Conservation (phyloP, 2,329 filamentous ascomycete genomes). For the Davidsoniella australis region DNA sequence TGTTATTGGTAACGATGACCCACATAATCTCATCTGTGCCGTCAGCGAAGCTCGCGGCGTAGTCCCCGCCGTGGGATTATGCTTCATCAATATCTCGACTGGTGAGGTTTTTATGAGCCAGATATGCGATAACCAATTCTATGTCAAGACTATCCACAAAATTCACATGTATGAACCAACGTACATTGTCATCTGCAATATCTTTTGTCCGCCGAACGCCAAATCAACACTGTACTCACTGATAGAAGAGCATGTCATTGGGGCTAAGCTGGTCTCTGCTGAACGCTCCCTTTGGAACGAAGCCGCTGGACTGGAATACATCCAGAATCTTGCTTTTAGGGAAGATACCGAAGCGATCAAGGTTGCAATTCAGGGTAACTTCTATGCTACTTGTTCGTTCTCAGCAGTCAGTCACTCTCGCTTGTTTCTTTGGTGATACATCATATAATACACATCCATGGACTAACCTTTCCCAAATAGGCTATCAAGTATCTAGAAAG, state of each 20-base stretch:
- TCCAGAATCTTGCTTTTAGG: constrained; percentile 60
- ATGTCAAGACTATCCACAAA: constrained; percentile 75
- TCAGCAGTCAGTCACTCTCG: constrained; percentile 46
- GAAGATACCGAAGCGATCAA: constrained; percentile 71
- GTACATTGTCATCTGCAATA: constrained; percentile 60
- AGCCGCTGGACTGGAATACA: constrained; percentile 54
- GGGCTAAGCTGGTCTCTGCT: constrained; percentile 36
- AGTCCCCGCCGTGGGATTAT: constrained; percentile 66
- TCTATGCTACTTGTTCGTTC: constrained; percentile 70
- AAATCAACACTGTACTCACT: constrained; percentile 60
- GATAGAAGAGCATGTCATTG: constrained; percentile 52
- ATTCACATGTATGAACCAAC: constrained; percentile 65
- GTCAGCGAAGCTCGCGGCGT: constrained; percentile 77
- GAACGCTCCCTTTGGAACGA: constrained; percentile 79
- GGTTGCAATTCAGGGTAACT: constrained; percentile 64
- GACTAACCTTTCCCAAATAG: constrained; percentile 26
- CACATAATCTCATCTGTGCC: constrained; percentile 70
- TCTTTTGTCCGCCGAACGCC: constrained; percentile 44
- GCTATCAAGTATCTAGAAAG: constrained; percentile 66
- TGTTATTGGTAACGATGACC: constrained; percentile 28
- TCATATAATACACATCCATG: not conserved
- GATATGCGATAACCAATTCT: constrained; percentile 85
- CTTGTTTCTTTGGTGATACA: not conserved
- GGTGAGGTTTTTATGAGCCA: constrained; percentile 76
- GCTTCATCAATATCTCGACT: constrained; percentile 73